Percentiles rank a stretch among this genome's conserved stretches.
These are phyloP conservation scores for Pseudogymnoascus sp. DNA, from an alignment of 2,329 filamentous ascomycete genomes.

Conservation along the genomic window DNA sequence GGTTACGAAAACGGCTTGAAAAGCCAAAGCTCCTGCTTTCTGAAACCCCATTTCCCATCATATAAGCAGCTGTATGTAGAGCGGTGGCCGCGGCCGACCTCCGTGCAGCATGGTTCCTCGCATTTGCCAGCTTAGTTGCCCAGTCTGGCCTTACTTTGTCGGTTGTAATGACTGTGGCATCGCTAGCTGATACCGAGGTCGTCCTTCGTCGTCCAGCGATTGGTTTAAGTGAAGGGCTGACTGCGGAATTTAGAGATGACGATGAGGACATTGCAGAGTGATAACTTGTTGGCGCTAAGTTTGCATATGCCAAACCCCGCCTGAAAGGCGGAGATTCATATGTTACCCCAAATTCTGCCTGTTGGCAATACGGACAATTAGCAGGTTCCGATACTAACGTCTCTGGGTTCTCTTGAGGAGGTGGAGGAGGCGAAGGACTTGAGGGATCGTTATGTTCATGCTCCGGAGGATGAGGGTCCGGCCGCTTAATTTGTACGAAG, in stretches of 20 bases:
- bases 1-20: constrained; percentile 24
- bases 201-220: constrained; percentile 45
- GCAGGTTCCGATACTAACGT: constrained; percentile 85
- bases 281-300: constrained; percentile 42
- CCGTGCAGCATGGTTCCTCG: constrained; percentile 75
- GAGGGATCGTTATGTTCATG: constrained; percentile 40
- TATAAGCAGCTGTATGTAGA: constrained; percentile 86
- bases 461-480: constrained; percentile 83
- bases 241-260: constrained; percentile 61
- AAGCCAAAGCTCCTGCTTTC: constrained; percentile 28
- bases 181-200: constrained; percentile 70
- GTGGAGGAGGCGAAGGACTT: constrained; percentile 32
- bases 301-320: constrained; percentile 66
- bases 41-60: constrained; percentile 56
- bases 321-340: constrained; percentile 87
- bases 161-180: constrained; percentile 82
- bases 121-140: constrained; percentile 79
- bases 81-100: constrained; percentile 89
- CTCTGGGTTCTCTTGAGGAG: constrained; percentile 40
- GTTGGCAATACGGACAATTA: constrained; percentile 89
- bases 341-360: constrained; percentile 91
- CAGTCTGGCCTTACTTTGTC: constrained; percentile 91
- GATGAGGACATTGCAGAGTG: constrained; percentile 78
- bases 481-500: constrained; percentile 95
- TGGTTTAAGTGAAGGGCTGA: constrained; percentile 18